Evolutionary conservation across 352 stramenopile genomes (phyloP).

Genomic region (Globisporangium perplexum): DNA sequence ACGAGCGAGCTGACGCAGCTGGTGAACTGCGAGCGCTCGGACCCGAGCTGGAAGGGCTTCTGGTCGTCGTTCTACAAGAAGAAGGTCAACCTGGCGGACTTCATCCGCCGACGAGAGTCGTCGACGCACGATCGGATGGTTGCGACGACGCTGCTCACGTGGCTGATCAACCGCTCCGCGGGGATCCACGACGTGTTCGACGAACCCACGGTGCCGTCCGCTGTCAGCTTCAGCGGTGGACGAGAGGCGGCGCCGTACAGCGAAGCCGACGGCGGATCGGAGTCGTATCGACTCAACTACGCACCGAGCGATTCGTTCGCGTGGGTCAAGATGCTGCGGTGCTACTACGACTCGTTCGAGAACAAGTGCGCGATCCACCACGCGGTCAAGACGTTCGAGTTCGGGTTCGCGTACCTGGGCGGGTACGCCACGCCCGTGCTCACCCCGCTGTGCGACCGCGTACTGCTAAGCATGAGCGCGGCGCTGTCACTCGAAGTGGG

Average conservation of each 20-base stretch:
- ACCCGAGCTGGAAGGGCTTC: slow-evolving; percentile 34
- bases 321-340: slow-evolving; percentile 58
- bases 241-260: not conserved
- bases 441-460: slow-evolving; percentile 53
- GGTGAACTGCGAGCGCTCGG: slow-evolving; percentile 30
- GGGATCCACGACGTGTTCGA: slow-evolving; percentile 45
- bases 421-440: slow-evolving; percentile 35
- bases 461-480: slow-evolving; percentile 45
- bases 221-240: no score
- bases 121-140: slow-evolving; percentile 29
- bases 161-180: slow-evolving; percentile 39
- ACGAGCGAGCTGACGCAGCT: slow-evolving; percentile 44
- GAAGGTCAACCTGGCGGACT: slow-evolving; percentile 37
- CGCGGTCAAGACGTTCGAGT: slow-evolving; percentile 52
- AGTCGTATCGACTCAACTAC: slow-evolving; percentile 36
- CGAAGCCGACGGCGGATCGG: slow-evolving; percentile 17
- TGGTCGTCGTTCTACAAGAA: slow-evolving; percentile 44
- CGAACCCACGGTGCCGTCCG: slow-evolving; percentile 18
- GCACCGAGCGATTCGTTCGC: slow-evolving; percentile 37
- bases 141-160: slow-evolving; percentile 34
- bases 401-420: slow-evolving; percentile 55
- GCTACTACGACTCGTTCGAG: slow-evolving; percentile 54
- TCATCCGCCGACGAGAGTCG: slow-evolving; percentile 23
- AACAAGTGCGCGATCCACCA: slow-evolving; percentile 53
- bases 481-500: slow-evolving; percentile 51